phyloP scores from a whole-genome alignment of 148 eudicot species.

The Cornus florida region DNA sequence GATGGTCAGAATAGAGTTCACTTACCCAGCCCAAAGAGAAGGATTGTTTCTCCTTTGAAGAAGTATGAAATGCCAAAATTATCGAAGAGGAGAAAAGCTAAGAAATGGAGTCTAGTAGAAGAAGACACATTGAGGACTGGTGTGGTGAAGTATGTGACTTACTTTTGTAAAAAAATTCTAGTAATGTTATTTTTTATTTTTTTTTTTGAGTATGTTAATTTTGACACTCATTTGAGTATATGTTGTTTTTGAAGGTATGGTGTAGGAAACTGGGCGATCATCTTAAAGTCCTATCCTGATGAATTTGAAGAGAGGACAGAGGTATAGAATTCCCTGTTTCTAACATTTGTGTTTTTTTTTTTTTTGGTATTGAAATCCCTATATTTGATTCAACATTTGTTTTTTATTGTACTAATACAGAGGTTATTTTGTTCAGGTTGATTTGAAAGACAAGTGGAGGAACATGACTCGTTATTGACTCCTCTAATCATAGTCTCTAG shows the following conservation, averaged over 20 bases:
- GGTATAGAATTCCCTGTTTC: constrained; percentile 14
- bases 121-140: constrained; percentile 71
- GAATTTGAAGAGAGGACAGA: constrained; percentile 62
- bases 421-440: constrained; percentile 37
- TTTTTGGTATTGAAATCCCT: neutral
- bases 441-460: constrained; percentile 91
- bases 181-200: no score
- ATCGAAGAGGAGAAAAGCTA: constrained; percentile 37
- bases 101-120: constrained; percentile 57
- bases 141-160: constrained; percentile 37
- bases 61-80: constrained; percentile 14
- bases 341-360: no score
- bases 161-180: neutral
- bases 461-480: constrained; percentile 36
- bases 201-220: neutral
- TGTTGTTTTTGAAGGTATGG: constrained; percentile 44
- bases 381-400: neutral
- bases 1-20: constrained; percentile 17
- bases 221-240: neutral
- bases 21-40: constrained; percentile 45
- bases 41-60: constrained; percentile 41
- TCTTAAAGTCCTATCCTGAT: constrained; percentile 32
- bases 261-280: constrained; percentile 61
- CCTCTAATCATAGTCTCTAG: neutral
- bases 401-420: neutral